Conservation (phyloP, 352 stramenopile genomes). For the Pythium brachiatum region DNA sequence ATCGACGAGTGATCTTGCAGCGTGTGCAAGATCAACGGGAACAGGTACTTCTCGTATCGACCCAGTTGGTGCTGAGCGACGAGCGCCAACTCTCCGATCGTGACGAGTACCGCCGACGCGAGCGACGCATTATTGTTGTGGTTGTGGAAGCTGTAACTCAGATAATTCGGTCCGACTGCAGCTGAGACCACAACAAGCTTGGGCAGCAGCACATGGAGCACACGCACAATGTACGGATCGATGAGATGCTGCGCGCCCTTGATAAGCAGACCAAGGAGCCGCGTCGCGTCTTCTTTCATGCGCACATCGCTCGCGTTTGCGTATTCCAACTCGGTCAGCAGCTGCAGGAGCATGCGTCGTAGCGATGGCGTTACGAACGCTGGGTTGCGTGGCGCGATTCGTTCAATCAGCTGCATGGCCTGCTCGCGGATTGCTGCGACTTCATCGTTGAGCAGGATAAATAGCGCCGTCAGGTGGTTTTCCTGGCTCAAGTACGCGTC, state of each 20-base stretch:
- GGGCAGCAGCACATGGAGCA: constrained; percentile 72
- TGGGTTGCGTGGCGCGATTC: constrained; percentile 93
- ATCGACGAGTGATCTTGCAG: constrained; percentile 95
- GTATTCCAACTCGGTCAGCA: constrained; percentile 95
- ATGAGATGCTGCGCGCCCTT: constrained; percentile 84
- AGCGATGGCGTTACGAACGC: constrained; percentile 95
- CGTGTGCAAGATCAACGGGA: constrained; percentile 95
- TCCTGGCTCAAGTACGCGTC: constrained; percentile 92
- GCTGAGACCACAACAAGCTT: constrained; percentile 77
- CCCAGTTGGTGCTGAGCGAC: constrained; percentile 89
- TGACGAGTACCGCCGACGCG: constrained; percentile 70
- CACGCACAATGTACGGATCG: constrained; percentile 74
- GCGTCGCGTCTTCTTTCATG: constrained; percentile 88
- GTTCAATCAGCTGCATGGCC: constrained; percentile 92
- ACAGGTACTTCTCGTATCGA: constrained; percentile 93
- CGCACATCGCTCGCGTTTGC: constrained; percentile 66
- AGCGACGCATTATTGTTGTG: constrained; percentile 65
- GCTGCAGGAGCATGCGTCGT: constrained; percentile 91
- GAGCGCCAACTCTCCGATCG: constrained; percentile 89
- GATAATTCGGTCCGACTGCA: constrained; percentile 14
- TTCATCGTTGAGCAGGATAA: constrained; percentile 96
- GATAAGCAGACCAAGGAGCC: constrained; percentile 84
- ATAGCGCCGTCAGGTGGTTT: constrained; percentile 91
- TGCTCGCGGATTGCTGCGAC: constrained; percentile 83
- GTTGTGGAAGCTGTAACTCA: constrained; percentile 24